A percentile compares a stretch with the other conserved stretches of the same genome.
Conservation (phyloP, 169 alveolate species). For the Eimeria maxima region DNA sequence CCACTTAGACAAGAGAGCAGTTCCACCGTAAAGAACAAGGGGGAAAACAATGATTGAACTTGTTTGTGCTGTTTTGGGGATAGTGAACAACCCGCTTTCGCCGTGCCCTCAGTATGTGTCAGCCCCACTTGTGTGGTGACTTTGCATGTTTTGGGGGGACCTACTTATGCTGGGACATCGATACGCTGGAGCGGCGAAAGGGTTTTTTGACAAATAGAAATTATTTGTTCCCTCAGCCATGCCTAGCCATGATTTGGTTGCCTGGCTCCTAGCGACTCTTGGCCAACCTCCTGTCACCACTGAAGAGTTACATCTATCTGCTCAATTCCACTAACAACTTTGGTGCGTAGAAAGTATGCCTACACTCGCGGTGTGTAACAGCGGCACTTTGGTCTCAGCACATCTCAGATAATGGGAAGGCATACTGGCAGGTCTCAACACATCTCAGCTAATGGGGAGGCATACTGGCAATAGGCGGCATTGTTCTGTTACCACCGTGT, state of each 20-base stretch:
- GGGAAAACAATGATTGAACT: neutral
- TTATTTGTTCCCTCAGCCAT: neutral
- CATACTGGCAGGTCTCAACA: neutral
- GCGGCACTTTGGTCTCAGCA: neutral
- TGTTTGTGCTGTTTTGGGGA: neutral
- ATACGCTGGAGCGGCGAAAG: neutral
- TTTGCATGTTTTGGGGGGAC: neutral
- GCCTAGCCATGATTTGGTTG: neutral
- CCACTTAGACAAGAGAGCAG: neutral
- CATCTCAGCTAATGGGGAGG: neutral
- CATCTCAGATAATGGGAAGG: neutral
- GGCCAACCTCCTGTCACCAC: neutral
- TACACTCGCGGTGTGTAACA: neutral
- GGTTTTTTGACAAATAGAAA: neutral
- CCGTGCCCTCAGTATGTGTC: neutral
- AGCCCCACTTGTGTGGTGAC: neutral
- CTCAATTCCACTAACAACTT: neutral
- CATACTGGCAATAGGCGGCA: too few species aligned
- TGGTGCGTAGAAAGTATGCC: neutral
- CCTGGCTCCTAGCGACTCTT: neutral
- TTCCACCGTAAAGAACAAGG: neutral
- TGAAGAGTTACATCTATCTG: neutral
- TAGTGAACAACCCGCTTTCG: neutral
- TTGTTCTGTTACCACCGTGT: too few species aligned
- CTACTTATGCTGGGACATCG: neutral